A percentile compares a stretch with the other conserved stretches of the same genome.
These are phyloP conservation scores for Millerozyma miso DNA, from an alignment of 805 yeast genomes.

Conservation along the genomic window DNA sequence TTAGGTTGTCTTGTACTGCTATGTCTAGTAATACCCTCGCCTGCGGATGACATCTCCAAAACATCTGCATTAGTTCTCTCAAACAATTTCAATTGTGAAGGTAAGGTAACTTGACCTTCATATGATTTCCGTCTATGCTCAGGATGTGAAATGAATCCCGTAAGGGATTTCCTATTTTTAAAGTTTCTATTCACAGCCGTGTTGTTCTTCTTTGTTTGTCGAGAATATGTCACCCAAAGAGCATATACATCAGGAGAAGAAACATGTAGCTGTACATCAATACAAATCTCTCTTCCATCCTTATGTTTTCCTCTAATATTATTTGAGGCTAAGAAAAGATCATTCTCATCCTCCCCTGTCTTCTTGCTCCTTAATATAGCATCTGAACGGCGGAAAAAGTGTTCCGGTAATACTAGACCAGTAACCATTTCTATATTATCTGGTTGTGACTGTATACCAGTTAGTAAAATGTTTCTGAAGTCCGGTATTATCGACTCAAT, in stretches of 20 bases:
- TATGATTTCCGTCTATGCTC: constrained; percentile 4
- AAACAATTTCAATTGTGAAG: constrained; percentile 54
- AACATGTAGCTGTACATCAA: constrained; percentile 81
- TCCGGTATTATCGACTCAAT: constrained; percentile 61
- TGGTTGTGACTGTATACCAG: constrained; percentile 30
- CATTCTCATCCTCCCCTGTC: constrained; percentile 16
- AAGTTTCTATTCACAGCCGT: neutral
- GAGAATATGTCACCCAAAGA: constrained; percentile 84
- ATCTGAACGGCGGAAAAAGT: constrained; percentile 70
- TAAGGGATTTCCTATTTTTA: constrained; percentile 10
- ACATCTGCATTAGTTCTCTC: constrained; percentile 30
- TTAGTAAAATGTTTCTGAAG: constrained; percentile 45
- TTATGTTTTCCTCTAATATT: constrained; percentile 68
- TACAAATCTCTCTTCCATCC: constrained; percentile 60
- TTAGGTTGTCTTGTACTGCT: constrained; percentile 33
- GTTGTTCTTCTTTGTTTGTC: constrained; percentile 23
- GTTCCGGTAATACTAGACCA: constrained; percentile 88
- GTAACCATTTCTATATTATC: constrained; percentile 30
- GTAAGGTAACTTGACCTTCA: constrained; percentile 26
- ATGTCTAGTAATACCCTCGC: constrained; percentile 26
- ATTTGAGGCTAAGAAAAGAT: constrained; percentile 52
- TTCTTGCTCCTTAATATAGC: constrained; percentile 33
- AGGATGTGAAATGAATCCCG: constrained; percentile 16
- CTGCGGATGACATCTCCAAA: constrained; percentile 23
- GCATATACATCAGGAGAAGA: constrained; percentile 54